phyloP scores from a whole-genome alignment of 768 basidiomycete species.

The Rossbeevera mucosa region DNA sequence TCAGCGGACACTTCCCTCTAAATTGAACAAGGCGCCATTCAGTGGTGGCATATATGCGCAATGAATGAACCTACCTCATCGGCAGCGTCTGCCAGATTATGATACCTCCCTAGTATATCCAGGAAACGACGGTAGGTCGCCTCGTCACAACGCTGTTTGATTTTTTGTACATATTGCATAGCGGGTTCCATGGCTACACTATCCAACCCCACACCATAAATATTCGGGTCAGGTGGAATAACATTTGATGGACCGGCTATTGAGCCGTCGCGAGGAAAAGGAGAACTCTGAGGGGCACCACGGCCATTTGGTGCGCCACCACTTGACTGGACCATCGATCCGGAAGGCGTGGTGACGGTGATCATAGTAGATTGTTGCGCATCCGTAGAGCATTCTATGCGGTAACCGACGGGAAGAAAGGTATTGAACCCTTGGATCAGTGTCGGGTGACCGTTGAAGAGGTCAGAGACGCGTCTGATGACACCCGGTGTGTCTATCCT shows the following conservation, averaged over 20 bases:
- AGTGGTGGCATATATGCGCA: slow-evolving; percentile 3
- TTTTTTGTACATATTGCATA: slow-evolving; percentile 93
- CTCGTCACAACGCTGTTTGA: slow-evolving; percentile 89
- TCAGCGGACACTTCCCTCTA: slow-evolving; percentile 63
- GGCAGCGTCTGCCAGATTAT: slow-evolving; percentile 54
- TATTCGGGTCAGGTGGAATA: slow-evolving; percentile 18
- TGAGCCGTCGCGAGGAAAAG: slow-evolving; percentile 21
- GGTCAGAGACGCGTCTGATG: slow-evolving; percentile 88
- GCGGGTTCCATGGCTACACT: slow-evolving; percentile 65
- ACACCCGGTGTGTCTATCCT: slow-evolving; percentile 98
- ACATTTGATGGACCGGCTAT: slow-evolving; percentile 3
- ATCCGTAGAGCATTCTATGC: slow-evolving; percentile 76
- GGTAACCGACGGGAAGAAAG: slow-evolving; percentile 91
- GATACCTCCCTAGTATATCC: slow-evolving; percentile 65
- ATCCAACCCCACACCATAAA: slow-evolving; percentile 33
- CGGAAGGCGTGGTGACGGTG: slow-evolving; percentile 74
- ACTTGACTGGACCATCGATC: slow-evolving; percentile 56
- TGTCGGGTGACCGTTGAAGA: slow-evolving; percentile 84
- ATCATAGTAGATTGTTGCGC: slow-evolving; percentile 61
- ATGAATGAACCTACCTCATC: slow-evolving; percentile 46
- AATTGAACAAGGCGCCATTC: neutral
- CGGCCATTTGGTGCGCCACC: slow-evolving; percentile 38
- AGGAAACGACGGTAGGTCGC: slow-evolving; percentile 81
- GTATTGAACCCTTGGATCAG: slow-evolving; percentile 99
- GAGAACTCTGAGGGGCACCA: slow-evolving; percentile 38